phyloP scores from a whole-genome alignment of 495 filamentous ascomycete genomes.

The Emericellopsis terricola region DNA sequence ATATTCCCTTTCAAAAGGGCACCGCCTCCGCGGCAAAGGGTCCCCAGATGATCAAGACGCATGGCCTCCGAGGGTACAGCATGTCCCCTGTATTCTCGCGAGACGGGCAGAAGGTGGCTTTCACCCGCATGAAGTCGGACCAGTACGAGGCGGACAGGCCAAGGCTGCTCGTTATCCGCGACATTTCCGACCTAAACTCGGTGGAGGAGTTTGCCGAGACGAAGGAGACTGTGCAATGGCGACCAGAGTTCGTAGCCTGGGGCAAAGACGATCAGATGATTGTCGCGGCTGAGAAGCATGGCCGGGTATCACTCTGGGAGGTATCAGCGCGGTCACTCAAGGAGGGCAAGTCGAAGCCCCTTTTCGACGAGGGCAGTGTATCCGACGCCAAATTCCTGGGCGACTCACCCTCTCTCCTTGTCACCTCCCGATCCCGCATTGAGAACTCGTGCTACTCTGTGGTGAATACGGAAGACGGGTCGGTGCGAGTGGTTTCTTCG shows the following conservation, averaged over 20 bases:
- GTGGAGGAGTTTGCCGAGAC: conserved; percentile 46
- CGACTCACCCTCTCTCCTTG: conserved; percentile 31
- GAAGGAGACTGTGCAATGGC: conserved; percentile 46
- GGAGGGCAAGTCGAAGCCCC: conserved; percentile 27
- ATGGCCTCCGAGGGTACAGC: conserved; percentile 48
- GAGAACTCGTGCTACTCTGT: conserved; percentile 53
- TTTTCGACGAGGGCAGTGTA: conserved; percentile 46
- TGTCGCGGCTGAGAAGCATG: conserved; percentile 48
- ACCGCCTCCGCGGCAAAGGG: conserved; percentile 27
- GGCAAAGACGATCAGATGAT: conserved; percentile 46
- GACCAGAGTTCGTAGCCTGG: conserved; percentile 48
- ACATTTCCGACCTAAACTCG: conserved; percentile 39
- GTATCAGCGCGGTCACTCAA: conserved; percentile 33
- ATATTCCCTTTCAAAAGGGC: conserved; percentile 44
- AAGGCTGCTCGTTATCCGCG: conserved; percentile 45
- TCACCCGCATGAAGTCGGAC: conserved; percentile 58
- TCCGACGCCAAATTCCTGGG: conserved; percentile 35
- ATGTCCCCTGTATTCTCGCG: conserved; percentile 60
- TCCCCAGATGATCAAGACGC: conserved; percentile 28
- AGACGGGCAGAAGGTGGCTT: conserved; percentile 54
- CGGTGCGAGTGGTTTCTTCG: conserved; percentile 37
- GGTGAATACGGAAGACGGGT: conserved; percentile 30
- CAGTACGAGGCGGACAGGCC: conserved; percentile 88
- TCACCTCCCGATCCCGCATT: conserved; percentile 46
- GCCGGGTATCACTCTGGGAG: conserved; percentile 43